These are phyloP conservation scores for Dicorynia guianensis DNA, from an alignment of 306 rosid genomes.

Conservation along the genomic window DNA sequence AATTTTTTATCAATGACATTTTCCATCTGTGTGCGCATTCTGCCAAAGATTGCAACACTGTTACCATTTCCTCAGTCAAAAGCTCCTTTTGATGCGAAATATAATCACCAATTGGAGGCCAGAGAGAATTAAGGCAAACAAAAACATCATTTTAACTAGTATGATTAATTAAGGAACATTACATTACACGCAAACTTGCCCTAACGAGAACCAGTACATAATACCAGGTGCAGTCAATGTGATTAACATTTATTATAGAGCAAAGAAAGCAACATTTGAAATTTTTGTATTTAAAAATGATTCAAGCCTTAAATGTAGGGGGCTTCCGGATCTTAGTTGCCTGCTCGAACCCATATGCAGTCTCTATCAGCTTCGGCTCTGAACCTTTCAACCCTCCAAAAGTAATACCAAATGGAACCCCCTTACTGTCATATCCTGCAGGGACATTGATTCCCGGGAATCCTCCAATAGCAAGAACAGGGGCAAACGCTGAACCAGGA, in stretches of 20 bases:
- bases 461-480: slow-evolving; percentile 48
- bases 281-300: background rate
- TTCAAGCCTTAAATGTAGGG: slow-evolving; percentile 12
- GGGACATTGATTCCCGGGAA: slow-evolving; percentile 53
- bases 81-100: too few relatives aligned
- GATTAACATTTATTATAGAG: background rate
- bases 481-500: slow-evolving; percentile 31
- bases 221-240: background rate
- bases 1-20: too few relatives aligned
- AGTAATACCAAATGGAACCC: slow-evolving; percentile 41
- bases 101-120: too few relatives aligned
- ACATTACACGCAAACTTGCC: background rate
- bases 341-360: slow-evolving; percentile 54
- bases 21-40: too few relatives aligned
- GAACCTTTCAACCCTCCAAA: slow-evolving; percentile 50
- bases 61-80: too few relatives aligned
- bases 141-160: background rate
- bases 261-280: background rate
- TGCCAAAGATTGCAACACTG: too few relatives aligned
- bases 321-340: slow-evolving; percentile 48
- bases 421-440: slow-evolving; percentile 35
- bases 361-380: slow-evolving; percentile 44
- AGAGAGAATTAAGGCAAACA: too few relatives aligned
- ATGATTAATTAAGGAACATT: background rate
- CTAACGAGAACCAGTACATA: background rate